A percentile compares a stretch with the other conserved stretches of the same genome.
Evolutionary conservation across 129 eudicot species (phyloP).

Genomic region (Kitagawia praeruptora): DNA sequence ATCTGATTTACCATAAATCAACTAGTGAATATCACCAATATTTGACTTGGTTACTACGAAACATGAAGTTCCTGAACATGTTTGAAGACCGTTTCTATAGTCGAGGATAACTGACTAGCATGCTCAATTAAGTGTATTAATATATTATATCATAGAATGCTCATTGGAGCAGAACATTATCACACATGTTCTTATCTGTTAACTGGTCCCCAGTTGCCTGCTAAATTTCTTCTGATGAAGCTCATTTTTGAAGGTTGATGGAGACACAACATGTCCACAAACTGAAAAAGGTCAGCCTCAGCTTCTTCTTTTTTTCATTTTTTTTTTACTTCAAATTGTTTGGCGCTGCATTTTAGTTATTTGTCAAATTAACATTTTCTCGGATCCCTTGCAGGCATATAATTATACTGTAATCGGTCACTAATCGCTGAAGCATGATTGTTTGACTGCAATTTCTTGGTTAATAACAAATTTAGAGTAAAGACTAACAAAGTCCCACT

Average conservation of each 20-base stretch:
- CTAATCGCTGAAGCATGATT: slow-evolving; percentile 17
- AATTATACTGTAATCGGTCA: background rate
- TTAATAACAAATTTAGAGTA: slow-evolving; percentile 14
- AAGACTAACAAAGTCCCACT: slow-evolving; percentile 20
- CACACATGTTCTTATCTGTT: slow-evolving; percentile 14
- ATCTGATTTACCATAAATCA: background rate
- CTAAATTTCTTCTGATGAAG: slow-evolving; percentile 26
- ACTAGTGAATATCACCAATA: background rate
- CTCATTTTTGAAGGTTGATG: slow-evolving; percentile 34
- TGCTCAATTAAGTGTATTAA: background rate
- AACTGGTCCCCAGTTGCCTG: slow-evolving; percentile 33
- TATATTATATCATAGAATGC: background rate
- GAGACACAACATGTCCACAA: slow-evolving; percentile 39
- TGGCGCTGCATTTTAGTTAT: slow-evolving; percentile 6
- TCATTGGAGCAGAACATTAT: background rate
- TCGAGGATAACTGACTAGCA: background rate
- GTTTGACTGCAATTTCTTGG: slow-evolving; percentile 6
- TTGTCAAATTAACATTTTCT: slow-evolving; percentile 12
- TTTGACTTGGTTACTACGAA: background rate
- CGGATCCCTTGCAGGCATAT: slow-evolving; percentile 29
- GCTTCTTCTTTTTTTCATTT: background rate
- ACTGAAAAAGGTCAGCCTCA: slow-evolving; percentile 36
- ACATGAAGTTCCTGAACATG: background rate
- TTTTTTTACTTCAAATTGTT: slow-evolving; percentile 3
- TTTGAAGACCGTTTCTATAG: background rate